phyloP scores from a whole-genome alignment of 2,329 filamentous ascomycete genomes.

The Didymosphaeria variabile region DNA sequence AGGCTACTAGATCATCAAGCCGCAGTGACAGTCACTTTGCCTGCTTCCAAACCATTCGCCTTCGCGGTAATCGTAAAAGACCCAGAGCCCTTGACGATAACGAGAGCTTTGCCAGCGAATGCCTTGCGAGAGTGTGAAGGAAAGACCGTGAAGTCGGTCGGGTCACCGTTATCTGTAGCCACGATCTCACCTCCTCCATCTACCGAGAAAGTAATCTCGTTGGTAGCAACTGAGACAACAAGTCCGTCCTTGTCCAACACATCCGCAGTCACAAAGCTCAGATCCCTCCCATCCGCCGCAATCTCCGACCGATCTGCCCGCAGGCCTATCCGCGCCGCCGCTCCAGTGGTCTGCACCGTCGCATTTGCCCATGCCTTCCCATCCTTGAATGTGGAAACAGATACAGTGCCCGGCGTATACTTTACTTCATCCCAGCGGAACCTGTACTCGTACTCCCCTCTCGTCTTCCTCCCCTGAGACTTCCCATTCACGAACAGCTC shows the following conservation, averaged over 20 bases:
- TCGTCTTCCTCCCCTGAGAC: slow-evolving; percentile 54
- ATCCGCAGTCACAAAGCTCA: slow-evolving; percentile 57
- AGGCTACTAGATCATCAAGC: too few relatives aligned
- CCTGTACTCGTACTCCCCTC: slow-evolving; percentile 53
- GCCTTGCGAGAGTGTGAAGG: slow-evolving; percentile 30
- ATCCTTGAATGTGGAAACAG: slow-evolving; percentile 59
- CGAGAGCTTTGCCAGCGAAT: slow-evolving; percentile 35
- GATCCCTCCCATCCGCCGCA: slow-evolving; percentile 54
- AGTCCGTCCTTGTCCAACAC: slow-evolving; percentile 57
- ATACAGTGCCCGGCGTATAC: slow-evolving; percentile 59
- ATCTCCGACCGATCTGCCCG: slow-evolving; percentile 54
- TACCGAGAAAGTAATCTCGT: slow-evolving; percentile 57
- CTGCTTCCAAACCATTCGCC: slow-evolving; percentile 22
- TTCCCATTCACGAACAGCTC: slow-evolving; percentile 64
- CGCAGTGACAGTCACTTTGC: neutral
- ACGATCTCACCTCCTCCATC: slow-evolving; percentile 56
- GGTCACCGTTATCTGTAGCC: slow-evolving; percentile 62
- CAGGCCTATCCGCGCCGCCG: slow-evolving; percentile 49
- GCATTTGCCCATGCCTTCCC: slow-evolving; percentile 58
- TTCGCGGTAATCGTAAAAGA: slow-evolving; percentile 24
- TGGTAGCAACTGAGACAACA: slow-evolving; percentile 54
- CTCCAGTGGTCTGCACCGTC: slow-evolving; percentile 54
- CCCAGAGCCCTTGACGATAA: slow-evolving; percentile 23
- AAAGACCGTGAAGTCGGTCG: slow-evolving; percentile 31
- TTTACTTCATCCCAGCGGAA: slow-evolving; percentile 63